Percentiles rank a stretch among this genome's conserved stretches.
Evolutionary conservation across 2,329 filamentous ascomycete genomes (phyloP).

Genomic region (Chaetomium globosum): DNA sequence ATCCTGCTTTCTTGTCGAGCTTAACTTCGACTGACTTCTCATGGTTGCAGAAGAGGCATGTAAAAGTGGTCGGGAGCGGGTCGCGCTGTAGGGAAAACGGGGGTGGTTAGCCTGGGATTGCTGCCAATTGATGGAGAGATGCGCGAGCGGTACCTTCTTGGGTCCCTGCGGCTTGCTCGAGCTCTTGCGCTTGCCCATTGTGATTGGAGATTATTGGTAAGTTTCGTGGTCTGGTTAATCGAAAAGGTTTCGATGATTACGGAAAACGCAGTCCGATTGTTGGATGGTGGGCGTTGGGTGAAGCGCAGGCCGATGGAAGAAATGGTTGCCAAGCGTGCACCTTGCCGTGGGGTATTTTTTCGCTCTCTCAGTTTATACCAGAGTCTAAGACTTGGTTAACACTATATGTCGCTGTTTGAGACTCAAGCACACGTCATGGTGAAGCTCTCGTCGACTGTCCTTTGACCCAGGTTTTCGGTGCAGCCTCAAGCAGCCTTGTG

Average conservation of each 20-base stretch:
- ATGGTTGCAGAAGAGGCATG: slow-evolving; percentile 98
- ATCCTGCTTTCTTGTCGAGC: slow-evolving; percentile 87
- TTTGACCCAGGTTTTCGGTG: neutral
- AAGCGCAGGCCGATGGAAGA: neutral
- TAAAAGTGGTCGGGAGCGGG: slow-evolving; percentile 79
- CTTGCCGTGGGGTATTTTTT: neutral
- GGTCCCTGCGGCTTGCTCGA: slow-evolving; percentile 78
- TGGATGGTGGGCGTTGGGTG: neutral
- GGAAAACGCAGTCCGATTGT: neutral
- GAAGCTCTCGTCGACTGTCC: neutral
- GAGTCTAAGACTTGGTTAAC: neutral
- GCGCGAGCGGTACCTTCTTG: slow-evolving; percentile 67
- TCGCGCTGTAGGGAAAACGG: slow-evolving; percentile 56
- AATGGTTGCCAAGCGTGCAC: neutral
- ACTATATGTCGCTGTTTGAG: neutral
- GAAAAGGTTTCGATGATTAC: neutral
- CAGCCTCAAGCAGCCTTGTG: neutral
- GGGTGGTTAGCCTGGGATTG: slow-evolving; percentile 1
- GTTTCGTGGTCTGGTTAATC: neutral
- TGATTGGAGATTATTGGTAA: neutral
- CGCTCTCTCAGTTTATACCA: neutral
- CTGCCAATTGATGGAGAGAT: neutral
- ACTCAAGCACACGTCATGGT: neutral
- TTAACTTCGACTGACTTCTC: slow-evolving; percentile 90
- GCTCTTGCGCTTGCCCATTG: slow-evolving; percentile 91